phyloP scores from a whole-genome alignment of 257 asterid genomes.

The Salvia hispanica region DNA sequence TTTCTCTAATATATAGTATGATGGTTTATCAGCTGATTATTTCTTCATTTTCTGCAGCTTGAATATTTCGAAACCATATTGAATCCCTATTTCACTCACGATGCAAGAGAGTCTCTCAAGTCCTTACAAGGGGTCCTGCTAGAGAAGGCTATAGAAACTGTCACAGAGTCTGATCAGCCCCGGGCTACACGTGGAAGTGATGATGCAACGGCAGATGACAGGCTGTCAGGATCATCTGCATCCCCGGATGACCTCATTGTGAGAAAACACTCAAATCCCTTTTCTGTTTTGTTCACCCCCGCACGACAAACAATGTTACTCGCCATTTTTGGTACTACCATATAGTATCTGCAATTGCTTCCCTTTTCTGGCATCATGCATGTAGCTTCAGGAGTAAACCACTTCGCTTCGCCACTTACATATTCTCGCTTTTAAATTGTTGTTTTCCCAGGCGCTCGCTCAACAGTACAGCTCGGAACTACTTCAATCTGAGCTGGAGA shows the following conservation, averaged over 20 bases:
- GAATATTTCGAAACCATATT: constrained; percentile 94
- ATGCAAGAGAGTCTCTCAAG: constrained; percentile 91
- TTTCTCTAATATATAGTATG: neutral
- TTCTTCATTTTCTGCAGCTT: constrained; percentile 64
- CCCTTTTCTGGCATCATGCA: neutral
- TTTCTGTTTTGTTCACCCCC: neutral
- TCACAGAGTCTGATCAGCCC: constrained; percentile 72
- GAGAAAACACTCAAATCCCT: constrained; percentile 34
- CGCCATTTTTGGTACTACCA: neutral
- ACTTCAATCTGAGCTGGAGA: constrained; percentile 88
- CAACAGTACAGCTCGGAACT: constrained; percentile 89
- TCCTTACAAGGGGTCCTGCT: constrained; percentile 85
- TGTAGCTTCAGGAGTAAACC: neutral
- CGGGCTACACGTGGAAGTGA: constrained; percentile 91
- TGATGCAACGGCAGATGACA: constrained; percentile 78
- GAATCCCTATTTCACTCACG: constrained; percentile 91
- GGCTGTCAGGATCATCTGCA: constrained; percentile 66
- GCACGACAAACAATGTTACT: constrained; percentile 20
- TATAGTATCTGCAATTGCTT: neutral
- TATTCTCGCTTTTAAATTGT: neutral
- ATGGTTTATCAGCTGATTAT: constrained; percentile 16
- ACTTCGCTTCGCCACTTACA: neutral
- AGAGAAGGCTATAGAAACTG: constrained; percentile 85
- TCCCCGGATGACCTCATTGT: constrained; percentile 98
- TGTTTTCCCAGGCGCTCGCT: constrained; percentile 70